phyloP scores from a whole-genome alignment of 805 yeast genomes.

The Metschnikowia lochheadii region DNA sequence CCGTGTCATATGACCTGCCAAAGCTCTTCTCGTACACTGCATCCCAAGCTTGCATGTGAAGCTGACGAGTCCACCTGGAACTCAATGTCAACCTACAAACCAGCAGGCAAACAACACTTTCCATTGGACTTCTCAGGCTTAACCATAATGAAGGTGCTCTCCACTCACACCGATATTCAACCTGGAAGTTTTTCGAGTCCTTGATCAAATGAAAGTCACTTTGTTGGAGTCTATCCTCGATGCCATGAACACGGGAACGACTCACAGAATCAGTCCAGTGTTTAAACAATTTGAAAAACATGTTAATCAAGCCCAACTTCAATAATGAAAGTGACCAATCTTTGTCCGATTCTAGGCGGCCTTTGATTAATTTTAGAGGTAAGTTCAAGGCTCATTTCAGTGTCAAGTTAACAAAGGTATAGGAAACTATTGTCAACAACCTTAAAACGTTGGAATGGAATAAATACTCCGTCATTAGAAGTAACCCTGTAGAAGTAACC shows the following conservation, averaged over 20 bases:
- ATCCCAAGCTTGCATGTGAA: constrained; percentile 5
- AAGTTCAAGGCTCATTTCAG: constrained; percentile 8
- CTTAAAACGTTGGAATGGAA: too few relatives aligned
- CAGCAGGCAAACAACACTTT: constrained; percentile 9
- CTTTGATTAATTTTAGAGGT: constrained; percentile 10
- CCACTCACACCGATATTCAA: constrained; percentile 5
- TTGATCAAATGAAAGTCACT: constrained; percentile 18
- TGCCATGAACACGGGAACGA: constrained; percentile 43
- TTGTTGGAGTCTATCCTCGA: constrained; percentile 64
- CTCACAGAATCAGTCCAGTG: constrained; percentile 14
- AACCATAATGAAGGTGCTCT: constrained; percentile 6
- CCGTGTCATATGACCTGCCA: neutral
- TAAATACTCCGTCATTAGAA: too few relatives aligned
- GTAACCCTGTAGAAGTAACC: too few relatives aligned
- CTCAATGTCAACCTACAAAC: constrained; percentile 4
- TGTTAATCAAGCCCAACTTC: neutral
- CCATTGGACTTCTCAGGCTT: constrained; percentile 6
- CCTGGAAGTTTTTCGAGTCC: neutral
- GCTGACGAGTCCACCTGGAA: neutral
- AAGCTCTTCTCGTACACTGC: neutral
- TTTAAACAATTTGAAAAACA: constrained; percentile 5
- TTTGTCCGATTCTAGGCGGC: neutral
- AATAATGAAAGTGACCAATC: neutral
- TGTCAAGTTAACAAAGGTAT: constrained; percentile 6
- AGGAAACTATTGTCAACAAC: neutral